A percentile compares a stretch with the other conserved stretches of the same genome.
Conservation (phyloP, 805 yeast species). For the Ogataea glucozyma region DNA sequence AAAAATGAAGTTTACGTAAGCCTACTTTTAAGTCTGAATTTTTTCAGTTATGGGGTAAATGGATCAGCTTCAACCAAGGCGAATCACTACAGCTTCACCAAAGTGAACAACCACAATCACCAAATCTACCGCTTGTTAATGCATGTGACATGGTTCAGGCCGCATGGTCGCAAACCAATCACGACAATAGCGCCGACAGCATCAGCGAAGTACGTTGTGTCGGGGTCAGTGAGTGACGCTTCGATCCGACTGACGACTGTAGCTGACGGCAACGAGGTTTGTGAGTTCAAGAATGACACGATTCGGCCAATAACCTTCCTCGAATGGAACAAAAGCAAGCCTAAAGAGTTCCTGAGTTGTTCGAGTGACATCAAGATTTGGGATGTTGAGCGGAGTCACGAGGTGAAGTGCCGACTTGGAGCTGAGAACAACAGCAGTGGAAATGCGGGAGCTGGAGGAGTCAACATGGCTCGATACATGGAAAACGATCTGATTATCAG, state of each 20-base stretch:
- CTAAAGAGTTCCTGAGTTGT: constrained; percentile 15
- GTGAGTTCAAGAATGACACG: constrained; percentile 15
- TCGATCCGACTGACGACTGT: constrained; percentile 13
- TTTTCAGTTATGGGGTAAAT: too few species aligned
- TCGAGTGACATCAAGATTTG: constrained; percentile 21
- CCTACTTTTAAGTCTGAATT: too few species aligned
- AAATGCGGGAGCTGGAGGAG: too few species aligned
- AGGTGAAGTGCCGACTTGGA: not conserved
- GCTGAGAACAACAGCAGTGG: constrained; percentile 3
- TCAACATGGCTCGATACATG: constrained; percentile 13
- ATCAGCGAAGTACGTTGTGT: constrained; percentile 11
- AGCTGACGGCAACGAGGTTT: not conserved
- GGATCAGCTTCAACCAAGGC: too few species aligned
- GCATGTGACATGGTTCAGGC: constrained; percentile 7
- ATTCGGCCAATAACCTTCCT: constrained; percentile 11
- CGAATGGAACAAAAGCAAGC: constrained; percentile 8
- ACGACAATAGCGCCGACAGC: constrained; percentile 12
- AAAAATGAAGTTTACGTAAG: too few species aligned
- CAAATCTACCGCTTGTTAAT: too few species aligned
- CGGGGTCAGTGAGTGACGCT: constrained; percentile 15
- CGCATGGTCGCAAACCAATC: constrained; percentile 14
- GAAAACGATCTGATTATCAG: constrained; percentile 14
- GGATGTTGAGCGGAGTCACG: constrained; percentile 14
- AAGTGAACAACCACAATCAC: too few species aligned
- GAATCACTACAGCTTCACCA: too few species aligned